Percentiles rank a stretch among this genome's conserved stretches.
Conservation (phyloP, 768 basidiomycete genomes). For the Gymnopilus junonius region DNA sequence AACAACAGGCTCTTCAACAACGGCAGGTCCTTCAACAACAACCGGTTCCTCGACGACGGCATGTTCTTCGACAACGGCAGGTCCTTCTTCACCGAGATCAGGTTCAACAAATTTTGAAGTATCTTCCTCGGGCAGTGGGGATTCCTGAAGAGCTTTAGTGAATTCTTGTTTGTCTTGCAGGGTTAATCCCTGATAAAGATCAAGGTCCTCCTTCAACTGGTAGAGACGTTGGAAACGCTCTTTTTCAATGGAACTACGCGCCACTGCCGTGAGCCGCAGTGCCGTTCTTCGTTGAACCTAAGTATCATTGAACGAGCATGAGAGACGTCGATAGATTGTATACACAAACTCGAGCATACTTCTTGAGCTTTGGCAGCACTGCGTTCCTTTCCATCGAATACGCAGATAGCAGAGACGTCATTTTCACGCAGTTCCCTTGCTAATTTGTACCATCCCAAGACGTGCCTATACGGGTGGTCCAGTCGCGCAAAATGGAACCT, state of each 20-base stretch:
- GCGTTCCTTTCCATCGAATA: slow-evolving; percentile 79
- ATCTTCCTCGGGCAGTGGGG: neutral
- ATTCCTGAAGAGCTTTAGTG: slow-evolving; percentile 8
- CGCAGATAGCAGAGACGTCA: slow-evolving; percentile 66
- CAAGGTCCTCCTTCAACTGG: slow-evolving; percentile 43
- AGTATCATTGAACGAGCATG: neutral
- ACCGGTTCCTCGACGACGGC: too few species aligned
- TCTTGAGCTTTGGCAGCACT: slow-evolving; percentile 72
- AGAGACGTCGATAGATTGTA: neutral
- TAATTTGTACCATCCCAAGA: slow-evolving; percentile 80
- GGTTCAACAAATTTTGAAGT: neutral
- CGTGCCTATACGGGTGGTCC: slow-evolving; percentile 69
- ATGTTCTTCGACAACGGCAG: too few species aligned
- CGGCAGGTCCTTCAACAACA: too few species aligned
- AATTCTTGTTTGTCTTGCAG: slow-evolving; percentile 11
- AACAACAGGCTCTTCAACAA: too few species aligned
- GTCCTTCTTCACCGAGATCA: too few species aligned
- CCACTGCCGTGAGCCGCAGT: slow-evolving; percentile 47
- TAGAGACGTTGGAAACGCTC: slow-evolving; percentile 60
- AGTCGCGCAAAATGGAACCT: slow-evolving; percentile 74
- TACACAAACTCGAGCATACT: slow-evolving; percentile 42
- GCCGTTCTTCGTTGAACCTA: slow-evolving; percentile 64
- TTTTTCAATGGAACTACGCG: slow-evolving; percentile 61
- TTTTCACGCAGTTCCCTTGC: slow-evolving; percentile 62
- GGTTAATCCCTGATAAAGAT: slow-evolving; percentile 40